Evolutionary conservation across 2,329 filamentous ascomycete species (phyloP), one percentile per base, ranked within the genome.

Genomic region (Botrytis paeoniae): DNA sequence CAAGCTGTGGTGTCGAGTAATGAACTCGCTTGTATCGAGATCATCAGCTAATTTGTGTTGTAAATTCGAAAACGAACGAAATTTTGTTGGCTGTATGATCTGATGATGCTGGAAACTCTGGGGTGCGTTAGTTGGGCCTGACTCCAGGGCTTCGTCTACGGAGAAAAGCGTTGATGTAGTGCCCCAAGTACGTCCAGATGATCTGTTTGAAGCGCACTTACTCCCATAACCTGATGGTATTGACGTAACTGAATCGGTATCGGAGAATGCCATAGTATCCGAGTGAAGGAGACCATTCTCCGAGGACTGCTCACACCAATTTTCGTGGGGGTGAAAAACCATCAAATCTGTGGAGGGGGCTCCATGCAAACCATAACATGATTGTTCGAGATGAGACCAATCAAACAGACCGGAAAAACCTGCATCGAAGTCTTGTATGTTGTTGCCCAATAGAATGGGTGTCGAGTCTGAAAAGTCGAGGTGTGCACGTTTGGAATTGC

Each of bases 111-210:
- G 37, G 10, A 32, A 60, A 29, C 8, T 12, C 16, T 29, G 39
- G 7, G 37, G 20, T 48, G 14, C 20, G 32, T 72, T 51, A 25
- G 22, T 59, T 60, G 16, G 37, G 4, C 7, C 43, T 57, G 54
- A 2, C 16, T n/a, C 48, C n/a, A 8, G 51, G 29, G 43, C 16
- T n/a, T 73, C 64, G 12, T 63, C 29, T 1, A 73, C 54, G 18
- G 71, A 62, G 45, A 48, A 62, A 29, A 75, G 18, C 2, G 74
- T 76, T 35, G 76, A 77, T 25, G 72, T 68, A 20, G 73, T 72
- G 29, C 75, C 75, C 72, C 76, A 75, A 18, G 76, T 75, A 61
- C 69, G 64, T 54, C 75, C 74, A 1, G 75, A 76, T 18, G 75
- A 73, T 63, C 75, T 74, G 35, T 51, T 41, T 20, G 72, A 51